These are phyloP conservation scores for Leucosporidium creatinivorum DNA, from an alignment of 768 basidiomycete species.

Conservation along the genomic window DNA sequence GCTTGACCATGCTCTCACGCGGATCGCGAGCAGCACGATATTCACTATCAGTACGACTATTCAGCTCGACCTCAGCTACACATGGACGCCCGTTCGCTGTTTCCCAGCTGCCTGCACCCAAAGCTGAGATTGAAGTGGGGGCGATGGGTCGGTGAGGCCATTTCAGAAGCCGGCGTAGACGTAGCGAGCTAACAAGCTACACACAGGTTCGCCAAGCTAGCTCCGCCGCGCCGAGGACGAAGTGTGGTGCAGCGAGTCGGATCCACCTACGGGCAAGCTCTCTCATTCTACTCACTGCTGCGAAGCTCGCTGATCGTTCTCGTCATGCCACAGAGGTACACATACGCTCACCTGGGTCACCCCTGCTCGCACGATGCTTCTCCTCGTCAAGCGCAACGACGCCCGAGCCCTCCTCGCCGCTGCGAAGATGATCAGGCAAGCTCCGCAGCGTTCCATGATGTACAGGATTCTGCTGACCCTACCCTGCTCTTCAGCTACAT, in stretches of 20 bases:
- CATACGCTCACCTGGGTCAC: slow-evolving; percentile 22
- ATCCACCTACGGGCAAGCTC: slow-evolving; percentile 21
- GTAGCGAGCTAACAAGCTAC: no score
- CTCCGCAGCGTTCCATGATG: not conserved
- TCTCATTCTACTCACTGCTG: not conserved
- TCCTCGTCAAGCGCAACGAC: slow-evolving; percentile 43
- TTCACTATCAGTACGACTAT: no score
- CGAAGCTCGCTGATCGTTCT: not conserved
- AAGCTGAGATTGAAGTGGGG: slow-evolving; percentile 20
- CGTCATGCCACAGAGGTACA: slow-evolving; percentile 6
- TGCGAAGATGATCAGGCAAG: slow-evolving; percentile 35
- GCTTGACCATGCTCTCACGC: no score
- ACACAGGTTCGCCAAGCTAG: slow-evolving; percentile 13
- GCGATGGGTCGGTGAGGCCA: slow-evolving; percentile 13
- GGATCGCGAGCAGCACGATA: no score
- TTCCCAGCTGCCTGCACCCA: not conserved
- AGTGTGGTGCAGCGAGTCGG: slow-evolving; percentile 21
- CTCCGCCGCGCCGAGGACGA: slow-evolving; percentile 14
- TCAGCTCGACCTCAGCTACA: no score
- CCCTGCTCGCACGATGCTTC: slow-evolving; percentile 33
- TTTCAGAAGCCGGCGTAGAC: not conserved
- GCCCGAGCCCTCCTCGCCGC: slow-evolving; percentile 37
- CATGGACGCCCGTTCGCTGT: no score
- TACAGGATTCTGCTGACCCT: not conserved
- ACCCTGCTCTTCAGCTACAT: not conserved